Conservation (phyloP, 306 rosid genomes). For the Ochetophila trinervis region DNA sequence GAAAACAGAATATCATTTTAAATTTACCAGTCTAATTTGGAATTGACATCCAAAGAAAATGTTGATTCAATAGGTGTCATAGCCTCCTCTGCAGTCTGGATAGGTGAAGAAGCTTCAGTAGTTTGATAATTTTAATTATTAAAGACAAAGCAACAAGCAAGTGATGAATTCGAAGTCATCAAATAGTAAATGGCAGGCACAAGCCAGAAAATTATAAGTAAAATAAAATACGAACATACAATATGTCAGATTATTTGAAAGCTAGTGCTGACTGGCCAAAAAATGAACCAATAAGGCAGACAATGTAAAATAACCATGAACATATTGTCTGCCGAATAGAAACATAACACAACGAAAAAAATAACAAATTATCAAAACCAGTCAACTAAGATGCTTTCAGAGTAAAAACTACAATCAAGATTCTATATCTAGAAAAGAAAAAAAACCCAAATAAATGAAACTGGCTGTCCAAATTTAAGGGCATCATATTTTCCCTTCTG, state of each 20-base stretch:
- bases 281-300: neutral
- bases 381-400: too few species aligned
- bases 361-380: too few species aligned
- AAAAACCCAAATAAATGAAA: too few species aligned
- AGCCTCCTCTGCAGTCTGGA: conserved; percentile 69
- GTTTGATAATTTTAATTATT: conserved; percentile 14
- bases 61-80: conserved; percentile 65
- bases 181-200: conserved; percentile 12
- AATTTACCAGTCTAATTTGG: conserved; percentile 52
- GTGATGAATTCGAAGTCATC: conserved; percentile 6
- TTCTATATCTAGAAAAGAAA: too few species aligned
- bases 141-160: conserved; percentile 19
- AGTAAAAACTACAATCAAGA: too few species aligned
- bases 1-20: conserved; percentile 15
- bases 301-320: too few species aligned
- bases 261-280: neutral
- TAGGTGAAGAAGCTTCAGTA: conserved; percentile 22
- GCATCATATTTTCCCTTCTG: neutral
- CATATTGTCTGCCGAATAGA: too few species aligned
- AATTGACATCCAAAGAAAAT: conserved; percentile 52
- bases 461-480: too few species aligned
- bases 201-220: conserved; percentile 14
- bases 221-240: neutral
- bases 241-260: too few species aligned
- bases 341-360: too few species aligned